Base-by-base conservation (phyloP, 2,329 filamentous ascomycete species). In the Tolypocladium ophioglossoides region DNA sequence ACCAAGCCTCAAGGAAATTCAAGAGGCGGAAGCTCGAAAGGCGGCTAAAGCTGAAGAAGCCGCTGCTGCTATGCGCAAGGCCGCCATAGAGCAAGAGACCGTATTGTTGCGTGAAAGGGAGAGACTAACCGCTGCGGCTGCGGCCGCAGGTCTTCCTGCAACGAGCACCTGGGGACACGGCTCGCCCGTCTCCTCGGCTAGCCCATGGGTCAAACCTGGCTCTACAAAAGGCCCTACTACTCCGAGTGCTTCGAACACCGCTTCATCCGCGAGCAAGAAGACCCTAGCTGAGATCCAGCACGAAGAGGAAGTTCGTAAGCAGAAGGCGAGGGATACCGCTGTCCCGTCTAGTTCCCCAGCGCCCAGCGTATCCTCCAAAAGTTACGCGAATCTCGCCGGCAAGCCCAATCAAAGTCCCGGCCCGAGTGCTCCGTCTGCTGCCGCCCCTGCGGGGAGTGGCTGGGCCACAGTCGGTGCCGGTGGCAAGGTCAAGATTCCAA, bases 391-490 rank as follows among this genome's bases (percentile, higher is more conserved):
- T 68, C 82, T 99, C 32, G 94, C 94, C 8, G 84, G 90, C 68
- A 96, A 96, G 75, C 77, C 70, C 4, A 77, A 64, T 16, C 66
- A 67, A 35, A 49, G 61, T 22, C 69, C 74, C 24, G 70, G 67
- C 56, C 61, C 70, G 24, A 59, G 63, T 22, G 58, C 69, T 16
- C 32, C 58, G 12, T 52, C 59, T 46, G 63, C 70, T 16, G 70
- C 72, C 8, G 63, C 74, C 54, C 64, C 74, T 24, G 65, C 74
- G n/a, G 69, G 58, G 2, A 59, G 59, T 7, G 90, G 91, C 2
- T 99, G 94, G 94, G 92, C 91, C 12, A 97, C 91, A 0, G 92
- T 99, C 41, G 94, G 94, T 50, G 91, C 92, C 37, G 86, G 91
- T 60, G 94, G 94, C 16, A 99, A 96, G 74, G 82, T 88, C 51